phyloP scores from a whole-genome alignment of 202 grass and related monocot species.

The Schoenoplectus tabernaemontani region DNA sequence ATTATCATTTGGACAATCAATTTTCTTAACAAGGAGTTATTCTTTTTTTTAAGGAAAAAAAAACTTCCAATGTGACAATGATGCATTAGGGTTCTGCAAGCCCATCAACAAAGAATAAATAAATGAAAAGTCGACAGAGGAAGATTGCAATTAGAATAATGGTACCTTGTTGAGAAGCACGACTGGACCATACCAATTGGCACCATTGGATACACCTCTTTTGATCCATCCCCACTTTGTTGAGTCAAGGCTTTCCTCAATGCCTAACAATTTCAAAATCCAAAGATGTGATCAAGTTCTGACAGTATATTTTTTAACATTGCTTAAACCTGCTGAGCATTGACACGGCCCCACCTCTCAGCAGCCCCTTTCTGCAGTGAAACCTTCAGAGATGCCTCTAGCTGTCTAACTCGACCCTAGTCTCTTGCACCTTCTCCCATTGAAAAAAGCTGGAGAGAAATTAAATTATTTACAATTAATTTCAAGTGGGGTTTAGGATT shows the following conservation, averaged over 20 bases:
- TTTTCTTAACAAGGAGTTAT: not conserved
- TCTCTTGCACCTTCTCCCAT: conserved; percentile 32
- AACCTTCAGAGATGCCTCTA: conserved; percentile 36
- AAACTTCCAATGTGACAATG: not conserved
- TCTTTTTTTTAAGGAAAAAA: not conserved
- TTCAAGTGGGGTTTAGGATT: not conserved
- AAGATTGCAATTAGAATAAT: not conserved
- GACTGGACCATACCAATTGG: conserved; percentile 59
- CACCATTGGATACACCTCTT: conserved; percentile 47
- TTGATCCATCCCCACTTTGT: conserved; percentile 8
- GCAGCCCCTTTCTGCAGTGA: conserved; percentile 47
- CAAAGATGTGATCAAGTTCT: not conserved
- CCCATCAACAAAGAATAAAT: not conserved
- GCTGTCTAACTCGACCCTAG: conserved; percentile 39
- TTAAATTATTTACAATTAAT: not conserved
- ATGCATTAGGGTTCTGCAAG: not conserved
- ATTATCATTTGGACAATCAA: not conserved
- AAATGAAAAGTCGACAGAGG: too few species aligned
- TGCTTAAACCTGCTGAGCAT: conserved; percentile 49
- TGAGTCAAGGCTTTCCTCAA: conserved; percentile 46
- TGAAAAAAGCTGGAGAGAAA: conserved; percentile 29
- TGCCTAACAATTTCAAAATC: conserved; percentile 29
- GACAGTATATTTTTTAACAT: not conserved
- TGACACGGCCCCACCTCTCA: conserved; percentile 64
- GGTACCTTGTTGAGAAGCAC: conserved; percentile 79